phyloP scores from a whole-genome alignment of 1,284 basidiomycete species.

The Marasmius tenuissimus region DNA sequence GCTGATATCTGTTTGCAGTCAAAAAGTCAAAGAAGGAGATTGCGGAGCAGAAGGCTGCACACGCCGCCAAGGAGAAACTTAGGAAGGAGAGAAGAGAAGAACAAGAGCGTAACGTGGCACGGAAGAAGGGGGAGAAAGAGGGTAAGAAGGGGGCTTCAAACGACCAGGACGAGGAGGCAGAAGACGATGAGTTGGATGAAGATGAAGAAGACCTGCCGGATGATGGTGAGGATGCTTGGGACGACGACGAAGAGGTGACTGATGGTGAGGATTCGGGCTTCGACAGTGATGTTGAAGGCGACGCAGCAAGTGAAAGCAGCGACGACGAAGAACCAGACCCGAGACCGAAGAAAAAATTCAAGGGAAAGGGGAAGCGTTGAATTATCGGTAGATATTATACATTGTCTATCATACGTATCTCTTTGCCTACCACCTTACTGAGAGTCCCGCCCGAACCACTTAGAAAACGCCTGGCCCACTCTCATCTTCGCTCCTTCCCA shows the following conservation, averaged over 20 bases:
- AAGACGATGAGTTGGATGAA: slow-evolving; percentile 37
- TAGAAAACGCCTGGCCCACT: slow-evolving; percentile 47
- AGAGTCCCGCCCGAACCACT: slow-evolving; percentile 32
- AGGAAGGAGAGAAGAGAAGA: slow-evolving; percentile 79
- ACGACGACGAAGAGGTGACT: slow-evolving; percentile 66
- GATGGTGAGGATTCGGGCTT: slow-evolving; percentile 57
- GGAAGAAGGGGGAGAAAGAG: slow-evolving; percentile 62
- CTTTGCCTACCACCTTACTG: background rate
- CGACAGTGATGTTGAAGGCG: slow-evolving; percentile 32
- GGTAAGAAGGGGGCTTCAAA: slow-evolving; percentile 39
- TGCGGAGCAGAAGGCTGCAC: slow-evolving; percentile 64
- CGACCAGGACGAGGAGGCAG: slow-evolving; percentile 34
- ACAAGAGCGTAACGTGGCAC: slow-evolving; percentile 84
- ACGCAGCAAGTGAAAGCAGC: slow-evolving; percentile 37
- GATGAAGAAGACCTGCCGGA: slow-evolving; percentile 40
- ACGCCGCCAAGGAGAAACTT: slow-evolving; percentile 75
- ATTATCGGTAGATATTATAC: background rate
- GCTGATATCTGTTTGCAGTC: slow-evolving; percentile 50
- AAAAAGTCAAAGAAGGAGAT: slow-evolving; percentile 80
- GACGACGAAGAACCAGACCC: slow-evolving; percentile 37
- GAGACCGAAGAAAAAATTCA: slow-evolving; percentile 40
- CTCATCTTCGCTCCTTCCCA: slow-evolving; percentile 90
- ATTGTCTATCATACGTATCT: background rate
- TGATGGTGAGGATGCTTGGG: slow-evolving; percentile 47
- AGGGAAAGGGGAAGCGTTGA: slow-evolving; percentile 18